Evolutionary conservation across 1,139 yeast species (phyloP).

Genomic region (Geotrichum siamense): DNA sequence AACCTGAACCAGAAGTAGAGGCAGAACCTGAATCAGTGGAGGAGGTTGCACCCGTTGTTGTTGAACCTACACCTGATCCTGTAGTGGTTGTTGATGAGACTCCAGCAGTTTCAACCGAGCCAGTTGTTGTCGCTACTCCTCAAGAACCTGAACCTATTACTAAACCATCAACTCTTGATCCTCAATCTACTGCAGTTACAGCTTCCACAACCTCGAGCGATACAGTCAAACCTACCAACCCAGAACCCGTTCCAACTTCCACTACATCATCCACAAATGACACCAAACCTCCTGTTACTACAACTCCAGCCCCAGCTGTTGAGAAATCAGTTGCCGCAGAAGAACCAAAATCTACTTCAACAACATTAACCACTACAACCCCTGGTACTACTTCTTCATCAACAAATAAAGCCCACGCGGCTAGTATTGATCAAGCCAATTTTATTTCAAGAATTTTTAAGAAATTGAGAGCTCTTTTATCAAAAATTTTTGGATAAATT

Average conservation of each 20-base stretch:
- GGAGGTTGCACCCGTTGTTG: background rate
- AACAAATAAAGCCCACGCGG: no score
- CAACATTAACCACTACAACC: no score
- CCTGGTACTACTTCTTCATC: no score
- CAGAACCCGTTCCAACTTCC: background rate
- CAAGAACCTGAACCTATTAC: background rate
- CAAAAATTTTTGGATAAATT: no score
- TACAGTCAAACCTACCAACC: background rate
- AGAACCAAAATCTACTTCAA: no score
- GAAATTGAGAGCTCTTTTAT: no score
- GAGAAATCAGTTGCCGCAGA: no score
- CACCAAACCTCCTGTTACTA: background rate
- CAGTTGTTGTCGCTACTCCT: background rate
- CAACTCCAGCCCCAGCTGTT: background rate
- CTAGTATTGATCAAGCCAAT: no score
- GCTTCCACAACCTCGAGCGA: background rate
- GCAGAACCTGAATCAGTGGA: background rate
- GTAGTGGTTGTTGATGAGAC: background rate
- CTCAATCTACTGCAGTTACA: background rate
- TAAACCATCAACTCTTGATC: background rate
- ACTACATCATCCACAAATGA: background rate
- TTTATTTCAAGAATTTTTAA: no score
- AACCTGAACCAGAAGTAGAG: background rate
- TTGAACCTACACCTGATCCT: background rate
- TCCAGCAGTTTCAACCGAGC: background rate